Percentiles rank a stretch among this genome's conserved stretches.
These are phyloP conservation scores for Cephaloascus fragrans DNA, from an alignment of 805 yeast genomes.

Conservation along the genomic window DNA sequence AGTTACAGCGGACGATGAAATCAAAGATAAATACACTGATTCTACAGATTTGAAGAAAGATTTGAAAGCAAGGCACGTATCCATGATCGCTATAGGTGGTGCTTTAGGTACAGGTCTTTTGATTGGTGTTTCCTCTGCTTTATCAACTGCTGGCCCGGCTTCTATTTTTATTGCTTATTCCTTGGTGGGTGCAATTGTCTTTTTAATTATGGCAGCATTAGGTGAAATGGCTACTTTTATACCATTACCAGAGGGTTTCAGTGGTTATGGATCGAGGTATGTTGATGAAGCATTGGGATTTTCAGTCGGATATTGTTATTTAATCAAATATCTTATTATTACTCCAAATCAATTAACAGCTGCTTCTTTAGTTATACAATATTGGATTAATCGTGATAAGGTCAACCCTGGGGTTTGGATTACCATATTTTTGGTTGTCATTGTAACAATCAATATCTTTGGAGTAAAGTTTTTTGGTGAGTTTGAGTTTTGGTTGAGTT, in stretches of 20 bases:
- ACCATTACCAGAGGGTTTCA: constrained; percentile 58
- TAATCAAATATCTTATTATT: constrained; percentile 40
- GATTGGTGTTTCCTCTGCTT: constrained; percentile 66
- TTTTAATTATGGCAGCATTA: constrained; percentile 42
- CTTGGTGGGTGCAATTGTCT: constrained; percentile 29
- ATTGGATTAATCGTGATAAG: constrained; percentile 37
- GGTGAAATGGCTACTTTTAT: constrained; percentile 64
- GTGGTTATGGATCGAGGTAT: constrained; percentile 55
- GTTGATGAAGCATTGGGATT: constrained; percentile 61
- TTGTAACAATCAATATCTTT: constrained; percentile 28
- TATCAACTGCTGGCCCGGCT: constrained; percentile 31
- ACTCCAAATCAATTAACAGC: constrained; percentile 56
- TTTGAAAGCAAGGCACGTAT: constrained; percentile 39
- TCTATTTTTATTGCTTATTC: constrained; percentile 29
- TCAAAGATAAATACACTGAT: too few species aligned
- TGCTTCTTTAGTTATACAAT: constrained; percentile 42
- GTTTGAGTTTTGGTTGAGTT: constrained; percentile 47
- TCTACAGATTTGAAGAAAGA: constrained; percentile 31
- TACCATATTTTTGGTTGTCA: constrained; percentile 31
- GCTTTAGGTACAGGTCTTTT: constrained; percentile 75
- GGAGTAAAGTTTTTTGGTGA: constrained; percentile 43
- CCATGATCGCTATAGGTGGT: constrained; percentile 68
- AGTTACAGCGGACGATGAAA: too few species aligned
- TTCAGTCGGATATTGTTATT: constrained; percentile 57
- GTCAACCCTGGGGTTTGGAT: constrained; percentile 51